Evolutionary conservation across 805 yeast genomes (phyloP).

Genomic region (Candida nanaspora): DNA sequence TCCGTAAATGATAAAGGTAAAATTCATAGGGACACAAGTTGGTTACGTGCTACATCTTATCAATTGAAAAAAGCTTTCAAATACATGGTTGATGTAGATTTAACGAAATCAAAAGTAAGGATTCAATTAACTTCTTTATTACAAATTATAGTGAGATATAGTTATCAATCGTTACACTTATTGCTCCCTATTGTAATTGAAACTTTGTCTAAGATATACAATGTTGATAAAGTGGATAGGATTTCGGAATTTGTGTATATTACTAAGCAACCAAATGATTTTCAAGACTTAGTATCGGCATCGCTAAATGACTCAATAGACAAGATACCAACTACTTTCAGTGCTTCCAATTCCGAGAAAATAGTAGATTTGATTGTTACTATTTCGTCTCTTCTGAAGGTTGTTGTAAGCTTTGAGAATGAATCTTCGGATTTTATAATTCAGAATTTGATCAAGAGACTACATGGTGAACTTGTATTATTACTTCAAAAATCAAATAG

Average conservation of each 20-base stretch:
- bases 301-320: slow-evolving; percentile 10
- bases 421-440: slow-evolving; percentile 3
- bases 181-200: slow-evolving; percentile 28
- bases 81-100: slow-evolving; percentile 19
- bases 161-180: slow-evolving; percentile 27
- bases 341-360: slow-evolving; percentile 22
- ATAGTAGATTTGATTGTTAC: slow-evolving; percentile 5
- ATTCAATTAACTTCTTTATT: slow-evolving; percentile 24
- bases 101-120: slow-evolving; percentile 26
- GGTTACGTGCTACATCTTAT: slow-evolving; percentile 47
- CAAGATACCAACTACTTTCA: slow-evolving; percentile 10
- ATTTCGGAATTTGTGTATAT: not conserved
- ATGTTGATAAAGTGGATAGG: slow-evolving; percentile 18
- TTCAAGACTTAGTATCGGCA: not conserved
- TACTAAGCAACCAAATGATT: not conserved
- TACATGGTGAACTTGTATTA: slow-evolving; percentile 9
- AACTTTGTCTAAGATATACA: not conserved
- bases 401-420: slow-evolving; percentile 3
- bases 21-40: slow-evolving; percentile 35
- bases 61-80: slow-evolving; percentile 43
- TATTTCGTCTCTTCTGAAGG: slow-evolving; percentile 1
- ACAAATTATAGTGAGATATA: slow-evolving; percentile 21
- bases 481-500: not conserved
- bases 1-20: slow-evolving; percentile 5
- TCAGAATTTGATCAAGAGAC: not conserved